A percentile compares a stretch with the other conserved stretches of the same genome.
phyloP scores from a whole-genome alignment of 2,329 filamentous ascomycete species.

The Lecanicillium sp. region DNA sequence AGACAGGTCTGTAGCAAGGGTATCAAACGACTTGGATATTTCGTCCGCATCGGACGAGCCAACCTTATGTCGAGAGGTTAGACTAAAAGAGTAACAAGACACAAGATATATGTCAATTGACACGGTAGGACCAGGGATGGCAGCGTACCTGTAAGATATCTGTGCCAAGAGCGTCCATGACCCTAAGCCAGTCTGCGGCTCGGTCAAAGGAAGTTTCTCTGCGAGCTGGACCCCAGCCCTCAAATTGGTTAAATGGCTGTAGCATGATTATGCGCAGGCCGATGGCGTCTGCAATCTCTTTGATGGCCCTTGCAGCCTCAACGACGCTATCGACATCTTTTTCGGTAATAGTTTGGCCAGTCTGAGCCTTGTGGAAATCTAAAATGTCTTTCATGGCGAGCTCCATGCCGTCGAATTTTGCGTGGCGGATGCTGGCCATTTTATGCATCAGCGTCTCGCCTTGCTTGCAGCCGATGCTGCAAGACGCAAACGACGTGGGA shows the following conservation, averaged over 20 bases:
- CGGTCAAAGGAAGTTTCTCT: slow-evolving; percentile 54
- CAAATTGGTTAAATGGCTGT: slow-evolving; percentile 70
- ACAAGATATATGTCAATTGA: too few species aligned
- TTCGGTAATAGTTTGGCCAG: slow-evolving; percentile 40
- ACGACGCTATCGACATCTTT: slow-evolving; percentile 53
- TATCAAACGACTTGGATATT: slow-evolving; percentile 39
- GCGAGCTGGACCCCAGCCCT: slow-evolving; percentile 58
- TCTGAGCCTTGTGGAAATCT: slow-evolving; percentile 45
- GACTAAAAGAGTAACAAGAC: too few species aligned
- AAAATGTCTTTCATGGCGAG: slow-evolving; percentile 67
- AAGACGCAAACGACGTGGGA: slow-evolving; percentile 46
- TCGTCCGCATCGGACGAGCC: slow-evolving; percentile 53
- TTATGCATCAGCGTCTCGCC: slow-evolving; percentile 49
- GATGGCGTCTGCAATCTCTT: slow-evolving; percentile 42
- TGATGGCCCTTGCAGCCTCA: slow-evolving; percentile 45
- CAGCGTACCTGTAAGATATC: slow-evolving; percentile 57
- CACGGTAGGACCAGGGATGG: too few species aligned
- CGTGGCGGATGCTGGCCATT: slow-evolving; percentile 52
- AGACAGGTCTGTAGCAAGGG: slow-evolving; percentile 52
- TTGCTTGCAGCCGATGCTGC: slow-evolving; percentile 39
- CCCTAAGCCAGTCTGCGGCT: slow-evolving; percentile 57
- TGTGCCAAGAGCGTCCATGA: slow-evolving; percentile 63
- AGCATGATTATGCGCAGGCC: slow-evolving; percentile 58
- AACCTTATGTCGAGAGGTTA: slow-evolving; percentile 37
- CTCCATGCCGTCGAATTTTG: slow-evolving; percentile 62